Evolutionary conservation across 805 yeast species (phyloP), one percentile per base, ranked within the genome.

Genomic region (Sugiyamaella smithiae): DNA sequence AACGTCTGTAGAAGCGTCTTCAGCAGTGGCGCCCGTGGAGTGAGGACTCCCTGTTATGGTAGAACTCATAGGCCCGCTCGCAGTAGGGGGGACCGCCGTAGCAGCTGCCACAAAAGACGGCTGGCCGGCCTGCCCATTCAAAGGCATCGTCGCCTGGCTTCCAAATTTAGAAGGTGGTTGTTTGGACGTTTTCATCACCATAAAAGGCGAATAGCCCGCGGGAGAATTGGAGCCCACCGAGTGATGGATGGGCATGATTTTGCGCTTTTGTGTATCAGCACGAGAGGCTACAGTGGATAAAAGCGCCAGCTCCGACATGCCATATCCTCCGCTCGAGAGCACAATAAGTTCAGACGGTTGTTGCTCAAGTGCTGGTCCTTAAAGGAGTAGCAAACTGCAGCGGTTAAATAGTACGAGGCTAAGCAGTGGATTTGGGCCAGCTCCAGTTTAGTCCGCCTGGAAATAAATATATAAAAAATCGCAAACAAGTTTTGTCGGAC

Each of bases 271-370:
- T 17, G 23, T 23, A 29, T 12, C 38, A 17, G 19, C 16, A 14
- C 19, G n/a, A 23, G 46, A 50, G n/a, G 55, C 57, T 24, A 55
- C 51, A 11, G 59, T 47, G 12, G 59, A 56, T 24, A 54, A 40
- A 20, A 54, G 43, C 12, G 44, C 51, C 14, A 54, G 52, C 38
- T 54, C 49, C 43, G 59, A 53, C 59, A 56, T 56, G 22, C 46
- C 38, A 35, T 35, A 19, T 35, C 29, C n/a, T 29, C 4, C 33
- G 33, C 33, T 29, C 33, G 33, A n/a, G 33, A n/a, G n/a, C n/a
- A n/a, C n/a, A n/a, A n/a, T n/a, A n/a, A n/a, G n/a, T n/a, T n/a
- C n/a, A n/a, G n/a, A n/a, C n/a, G n/a, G n/a, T n/a, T n/a, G n/a
- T n/a, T n/a, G n/a, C n/a, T n/a, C n/a, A n/a, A n/a, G n/a, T n/a